Evolutionary conservation across 202 grass and related monocot species (phyloP).

Genomic region (Musa balbisiana): DNA sequence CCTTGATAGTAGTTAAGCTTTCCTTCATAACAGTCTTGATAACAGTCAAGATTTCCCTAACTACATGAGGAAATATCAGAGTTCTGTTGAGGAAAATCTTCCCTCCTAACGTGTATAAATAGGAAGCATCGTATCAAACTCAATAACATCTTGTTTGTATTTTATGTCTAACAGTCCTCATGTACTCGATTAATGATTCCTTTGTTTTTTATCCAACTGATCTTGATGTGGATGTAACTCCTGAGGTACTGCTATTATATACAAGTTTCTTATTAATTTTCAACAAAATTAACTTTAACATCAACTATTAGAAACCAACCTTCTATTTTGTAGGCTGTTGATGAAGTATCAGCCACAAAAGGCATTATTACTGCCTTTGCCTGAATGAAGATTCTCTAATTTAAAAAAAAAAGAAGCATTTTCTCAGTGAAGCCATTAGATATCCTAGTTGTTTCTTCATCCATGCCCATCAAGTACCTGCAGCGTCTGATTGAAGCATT

Average conservation of each 20-base stretch:
- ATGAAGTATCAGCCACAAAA: conserved; percentile 71
- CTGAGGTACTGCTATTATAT: conserved; percentile 50
- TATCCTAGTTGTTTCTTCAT: conserved; percentile 47
- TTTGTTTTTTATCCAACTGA: conserved; percentile 92
- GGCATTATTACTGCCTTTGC: conserved; percentile 72
- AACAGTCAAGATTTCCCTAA: no score
- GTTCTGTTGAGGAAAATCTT: no score
- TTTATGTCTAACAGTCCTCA: no score
- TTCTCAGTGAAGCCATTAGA: conserved; percentile 64
- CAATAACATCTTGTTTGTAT: no score
- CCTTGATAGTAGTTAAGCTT: no score
- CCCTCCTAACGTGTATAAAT: no score
- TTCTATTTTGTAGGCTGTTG: conserved; percentile 55
- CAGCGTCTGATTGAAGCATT: conserved; percentile 88
- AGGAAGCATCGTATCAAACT: no score
- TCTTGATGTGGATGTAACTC: conserved; percentile 96
- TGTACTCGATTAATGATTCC: conserved; percentile 81
- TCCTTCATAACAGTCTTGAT: no score
- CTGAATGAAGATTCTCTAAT: conserved; percentile 85
- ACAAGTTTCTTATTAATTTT: not conserved
- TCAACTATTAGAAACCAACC: not conserved
- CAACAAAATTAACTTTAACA: not conserved
- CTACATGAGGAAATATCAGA: no score
- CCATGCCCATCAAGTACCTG: conserved; percentile 61
- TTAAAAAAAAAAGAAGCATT: conserved; percentile 87